Conservation (phyloP, 257 asterid genomes). For the Perilla frutescens region DNA sequence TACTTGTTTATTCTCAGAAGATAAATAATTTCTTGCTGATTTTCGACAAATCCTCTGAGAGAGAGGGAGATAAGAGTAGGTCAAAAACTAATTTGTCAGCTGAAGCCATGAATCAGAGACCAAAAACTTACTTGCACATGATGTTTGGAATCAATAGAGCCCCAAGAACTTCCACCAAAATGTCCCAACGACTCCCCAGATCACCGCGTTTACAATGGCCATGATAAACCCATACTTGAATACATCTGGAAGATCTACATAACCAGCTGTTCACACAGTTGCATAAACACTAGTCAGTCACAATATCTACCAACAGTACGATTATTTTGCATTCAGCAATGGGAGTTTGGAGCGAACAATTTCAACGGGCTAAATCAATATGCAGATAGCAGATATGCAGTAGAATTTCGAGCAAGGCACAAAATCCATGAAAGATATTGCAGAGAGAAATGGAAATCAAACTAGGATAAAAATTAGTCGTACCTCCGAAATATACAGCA, state of each 20-base stretch:
- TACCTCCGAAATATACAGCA: slow-evolving; percentile 96
- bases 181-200: slow-evolving; percentile 78
- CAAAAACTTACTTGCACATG: slow-evolving; percentile 41
- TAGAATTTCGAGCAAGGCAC: background rate
- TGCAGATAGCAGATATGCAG: background rate
- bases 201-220: slow-evolving; percentile 77
- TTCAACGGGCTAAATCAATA: background rate
- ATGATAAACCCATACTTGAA: slow-evolving; percentile 86
- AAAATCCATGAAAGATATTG: slow-evolving; percentile 10
- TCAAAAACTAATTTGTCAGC: slow-evolving; percentile 41
- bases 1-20: slow-evolving; percentile 38
- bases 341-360: background rate
- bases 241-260: slow-evolving; percentile 88
- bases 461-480: background rate
- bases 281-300: slow-evolving; percentile 31
- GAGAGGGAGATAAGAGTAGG: background rate
- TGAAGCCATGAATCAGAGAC: slow-evolving; percentile 20
- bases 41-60: slow-evolving; percentile 34
- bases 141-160: slow-evolving; percentile 53
- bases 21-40: slow-evolving; percentile 15
- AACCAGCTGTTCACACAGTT: slow-evolving; percentile 74
- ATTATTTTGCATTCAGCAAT: background rate
- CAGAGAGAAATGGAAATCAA: slow-evolving; percentile 3
- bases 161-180: slow-evolving; percentile 99
- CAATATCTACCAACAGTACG: background rate